Evolutionary conservation across 2,329 filamentous ascomycete species (phyloP), one percentile per base, ranked within the genome.

Genomic region (Penicillium sp.): DNA sequence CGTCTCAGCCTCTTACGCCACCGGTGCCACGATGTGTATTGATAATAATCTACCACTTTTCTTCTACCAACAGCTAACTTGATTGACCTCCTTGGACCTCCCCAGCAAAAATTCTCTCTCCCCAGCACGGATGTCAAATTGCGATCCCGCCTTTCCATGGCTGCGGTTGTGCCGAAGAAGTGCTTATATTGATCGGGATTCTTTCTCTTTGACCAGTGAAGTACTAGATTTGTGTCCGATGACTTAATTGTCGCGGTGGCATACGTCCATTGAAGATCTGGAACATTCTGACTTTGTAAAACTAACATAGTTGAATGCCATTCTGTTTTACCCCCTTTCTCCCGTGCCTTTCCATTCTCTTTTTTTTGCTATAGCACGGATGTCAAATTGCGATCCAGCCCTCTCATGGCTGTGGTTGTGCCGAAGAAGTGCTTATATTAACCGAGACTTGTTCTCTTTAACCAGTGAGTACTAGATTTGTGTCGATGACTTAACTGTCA

Each of bases 61-160:
- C 67, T 53, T 50, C 24, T 37, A 58, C 38, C 40, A 28, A 54
- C 58, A 13, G 28, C 40, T 30, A 50, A 54, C 56, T 45, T 9
- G 10, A 50, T 59, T 38, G 28, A 55, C 26, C 40, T 6, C 57
- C 19, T 8, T 47, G 37, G 28, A 50, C 19, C 28, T 35, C 19
- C 53, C 40, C 24, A 40, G 28, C 30, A 49, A 40, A 33, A 24
- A 24, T 37, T 19, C 28, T 28, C 24, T 26, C 30, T 47, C 44
- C 17, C 10, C 81, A 94, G 93, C 93, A 96, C 92, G 90, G 91
- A 97, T 97, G 93, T 97, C 93, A 97, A 97, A 97, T 97, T 97
- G 88, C 93, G 95, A 94, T 90, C 84, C 87, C 87, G 89, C 88
- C 80, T 77, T 74, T 76, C 70, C 81, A 89, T 97, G 91, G 90